Base-by-base conservation (phyloP, 306 rosid species). In the Adenanthera pavonina region DNA sequence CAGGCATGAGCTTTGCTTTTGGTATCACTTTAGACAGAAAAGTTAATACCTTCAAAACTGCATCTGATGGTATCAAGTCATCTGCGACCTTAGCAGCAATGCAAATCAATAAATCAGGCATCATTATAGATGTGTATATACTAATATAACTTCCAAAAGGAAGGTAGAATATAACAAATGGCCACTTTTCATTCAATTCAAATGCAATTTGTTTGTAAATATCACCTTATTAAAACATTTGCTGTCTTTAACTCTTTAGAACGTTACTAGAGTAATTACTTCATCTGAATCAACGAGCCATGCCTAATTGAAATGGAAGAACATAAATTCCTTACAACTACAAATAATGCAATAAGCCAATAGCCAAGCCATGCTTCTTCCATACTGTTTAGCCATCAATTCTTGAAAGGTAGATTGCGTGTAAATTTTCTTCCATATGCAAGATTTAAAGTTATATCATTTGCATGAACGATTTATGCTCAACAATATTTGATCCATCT, bases 1-100 rank as follows among this genome's bases (percentile, higher is more conserved):
- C 72, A 0, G 97, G 97, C 41, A 91, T 56, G 85, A 95, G 96
- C 81, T 95, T 95, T 77, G 94, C 95, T 78, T 90, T 89, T 17
- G 96, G 98, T 75, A 88, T 30, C 72, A 88, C 86, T 44, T 88
- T 91, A 71, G 99, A 88, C 90, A 93, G 43, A 70, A 86, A 57
- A 44, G 79, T 84, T 78, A 93, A 72, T 7, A 30, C 86, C 87
- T 89, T 93, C 90, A 82, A 72, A 78, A 88, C 87, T 35, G 88
- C 86, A 3, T 85, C 85, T 13, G 99, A 79, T 61, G 98, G 99
- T 47, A 83, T 77, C 83, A 95, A 86, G 17, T 87, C 93, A 12
- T 90, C 99, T 86, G 92, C 91, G 87, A 95, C 92, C 99, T 95
- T 85, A 80, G 74, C 83, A 80, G 72, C 78, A 81, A 85, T 70